Evolutionary conservation across 2,329 filamentous ascomycete species (phyloP).

Genomic region (Lachnellula arida): DNA sequence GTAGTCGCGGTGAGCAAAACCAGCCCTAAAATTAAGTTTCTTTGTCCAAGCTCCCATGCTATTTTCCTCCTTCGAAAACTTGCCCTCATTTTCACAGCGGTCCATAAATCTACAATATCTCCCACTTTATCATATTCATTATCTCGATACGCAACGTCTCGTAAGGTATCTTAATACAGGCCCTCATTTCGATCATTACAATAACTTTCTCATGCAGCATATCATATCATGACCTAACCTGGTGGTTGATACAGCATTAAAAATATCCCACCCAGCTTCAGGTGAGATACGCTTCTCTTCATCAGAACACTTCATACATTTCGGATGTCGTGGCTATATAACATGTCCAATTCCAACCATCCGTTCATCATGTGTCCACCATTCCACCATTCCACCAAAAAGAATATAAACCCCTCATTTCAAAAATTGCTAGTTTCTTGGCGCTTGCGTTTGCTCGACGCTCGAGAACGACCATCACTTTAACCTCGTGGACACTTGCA

Average conservation of each 20-base stretch:
- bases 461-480: conserved; percentile 59
- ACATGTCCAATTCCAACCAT: conserved; percentile 21
- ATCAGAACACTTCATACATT: conserved; percentile 26
- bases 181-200: not conserved
- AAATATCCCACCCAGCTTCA: not conserved
- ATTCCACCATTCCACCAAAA: not conserved
- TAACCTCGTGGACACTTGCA: conserved; percentile 60
- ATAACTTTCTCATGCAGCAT: not conserved
- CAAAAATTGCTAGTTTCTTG: conserved; percentile 13
- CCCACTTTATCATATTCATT: not conserved
- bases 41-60: not conserved
- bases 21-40: not conserved
- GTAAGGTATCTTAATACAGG: too few species aligned
- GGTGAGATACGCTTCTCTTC: conserved; percentile 7
- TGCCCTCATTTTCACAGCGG: too few species aligned
- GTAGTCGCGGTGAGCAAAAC: not conserved
- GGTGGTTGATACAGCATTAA: not conserved
- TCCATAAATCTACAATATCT: too few species aligned
- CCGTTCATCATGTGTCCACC: not conserved
- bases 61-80: not conserved
- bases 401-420: conserved; percentile 9
- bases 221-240: not conserved
- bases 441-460: conserved; percentile 57
- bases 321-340: conserved; percentile 24
- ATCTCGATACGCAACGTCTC: not conserved